These are phyloP conservation scores for Infundibulicybe gibba DNA, from an alignment of 768 basidiomycete genomes.

Conservation along the genomic window DNA sequence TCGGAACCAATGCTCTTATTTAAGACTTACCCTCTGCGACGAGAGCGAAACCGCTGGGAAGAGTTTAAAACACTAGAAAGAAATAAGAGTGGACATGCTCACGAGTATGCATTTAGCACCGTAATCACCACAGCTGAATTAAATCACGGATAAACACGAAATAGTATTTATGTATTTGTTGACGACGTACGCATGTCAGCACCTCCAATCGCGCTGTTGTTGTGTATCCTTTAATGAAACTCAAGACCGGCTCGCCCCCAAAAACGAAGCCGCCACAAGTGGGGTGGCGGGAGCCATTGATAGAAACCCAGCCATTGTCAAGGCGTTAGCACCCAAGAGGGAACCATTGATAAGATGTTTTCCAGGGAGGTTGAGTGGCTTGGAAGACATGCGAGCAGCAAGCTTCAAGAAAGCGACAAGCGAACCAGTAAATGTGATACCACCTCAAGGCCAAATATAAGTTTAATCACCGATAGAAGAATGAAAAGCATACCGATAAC, in stretches of 20 bases:
- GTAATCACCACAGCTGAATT: constrained; percentile 81
- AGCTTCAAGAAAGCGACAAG: constrained; percentile 88
- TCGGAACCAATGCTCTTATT: neutral
- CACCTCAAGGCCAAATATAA: constrained; percentile 36
- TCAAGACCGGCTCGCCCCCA: constrained; percentile 71
- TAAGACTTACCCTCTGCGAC: constrained; percentile 69
- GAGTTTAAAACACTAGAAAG: neutral
- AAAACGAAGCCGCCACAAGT: constrained; percentile 71
- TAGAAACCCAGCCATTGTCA: constrained; percentile 77
- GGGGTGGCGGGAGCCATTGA: constrained; percentile 67
- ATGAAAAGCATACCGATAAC: constrained; percentile 60
- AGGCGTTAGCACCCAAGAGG: constrained; percentile 68
- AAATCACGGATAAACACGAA: constrained; percentile 5
- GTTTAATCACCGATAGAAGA: neutral
- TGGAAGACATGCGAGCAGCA: constrained; percentile 77
- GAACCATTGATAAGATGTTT: constrained; percentile 73
- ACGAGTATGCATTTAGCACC: constrained; percentile 86
- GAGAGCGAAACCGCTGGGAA: constrained; percentile 68
- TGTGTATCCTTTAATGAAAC: constrained; percentile 84
- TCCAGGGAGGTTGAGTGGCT: constrained; percentile 67
- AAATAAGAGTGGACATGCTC: constrained; percentile 10
- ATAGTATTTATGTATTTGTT: neutral
- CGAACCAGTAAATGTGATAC: constrained; percentile 87
- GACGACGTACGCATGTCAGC: constrained; percentile 83
- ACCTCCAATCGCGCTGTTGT: constrained; percentile 91